Evolutionary conservation across 23 red algal species (phyloP).

Genomic region (Gracilaria domingensis): DNA sequence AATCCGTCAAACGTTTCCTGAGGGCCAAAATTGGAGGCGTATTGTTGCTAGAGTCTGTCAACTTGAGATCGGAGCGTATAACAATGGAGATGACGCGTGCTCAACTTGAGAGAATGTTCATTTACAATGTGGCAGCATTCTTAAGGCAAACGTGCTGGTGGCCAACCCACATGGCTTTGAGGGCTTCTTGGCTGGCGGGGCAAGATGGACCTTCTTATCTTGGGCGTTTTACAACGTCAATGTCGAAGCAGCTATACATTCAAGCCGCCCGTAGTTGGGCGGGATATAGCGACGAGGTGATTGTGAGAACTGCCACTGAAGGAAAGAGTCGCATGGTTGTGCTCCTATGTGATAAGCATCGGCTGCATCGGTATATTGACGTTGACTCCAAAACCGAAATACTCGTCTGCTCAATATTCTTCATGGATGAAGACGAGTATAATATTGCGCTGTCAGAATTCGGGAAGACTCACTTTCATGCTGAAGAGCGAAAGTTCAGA

Average conservation of each 20-base stretch:
- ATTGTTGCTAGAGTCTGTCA: slow-evolving; percentile 13
- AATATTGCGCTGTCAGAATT: not conserved
- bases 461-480: slow-evolving; percentile 1
- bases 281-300: not conserved
- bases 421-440: slow-evolving; percentile 26
- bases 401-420: not conserved
- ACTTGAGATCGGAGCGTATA: not conserved
- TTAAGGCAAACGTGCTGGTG: not conserved
- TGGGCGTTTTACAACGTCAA: slow-evolving; percentile 13
- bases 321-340: slow-evolving; percentile 33
- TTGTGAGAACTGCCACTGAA: slow-evolving; percentile 7
- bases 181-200: slow-evolving; percentile 15
- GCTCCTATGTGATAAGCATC: not conserved
- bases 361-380: slow-evolving; percentile 16
- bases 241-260: slow-evolving; percentile 21
- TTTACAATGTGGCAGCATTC: not conserved
- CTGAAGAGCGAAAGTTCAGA: not conserved
- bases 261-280: slow-evolving; percentile 16
- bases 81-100: slow-evolving; percentile 6
- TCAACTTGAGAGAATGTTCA: slow-evolving; percentile 6
- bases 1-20: slow-evolving; percentile 23
- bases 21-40: not conserved
- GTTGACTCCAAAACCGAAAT: slow-evolving; percentile 2
- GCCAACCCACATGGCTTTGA: not conserved
- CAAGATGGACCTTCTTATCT: not conserved